phyloP scores from a whole-genome alignment of 1,284 basidiomycete genomes.

The Fomes fomentarius region DNA sequence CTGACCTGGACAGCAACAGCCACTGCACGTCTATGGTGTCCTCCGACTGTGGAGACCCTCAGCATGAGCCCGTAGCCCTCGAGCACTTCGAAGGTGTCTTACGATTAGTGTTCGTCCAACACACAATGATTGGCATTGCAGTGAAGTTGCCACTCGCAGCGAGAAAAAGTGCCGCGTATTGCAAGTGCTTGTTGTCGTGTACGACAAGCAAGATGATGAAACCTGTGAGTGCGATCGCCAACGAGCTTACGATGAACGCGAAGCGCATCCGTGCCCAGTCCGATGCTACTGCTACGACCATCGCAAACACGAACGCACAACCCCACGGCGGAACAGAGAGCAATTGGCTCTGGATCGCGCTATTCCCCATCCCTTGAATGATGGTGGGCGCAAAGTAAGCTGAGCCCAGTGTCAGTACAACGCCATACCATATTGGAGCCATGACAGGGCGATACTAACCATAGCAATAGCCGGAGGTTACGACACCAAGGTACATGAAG shows the following conservation, averaged over 20 bases:
- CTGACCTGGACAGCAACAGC: slow-evolving; percentile 36
- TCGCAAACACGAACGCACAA: slow-evolving; percentile 35
- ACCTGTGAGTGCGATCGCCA: slow-evolving; percentile 30
- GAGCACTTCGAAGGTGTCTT: slow-evolving; percentile 2
- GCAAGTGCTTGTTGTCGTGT: slow-evolving; percentile 31
- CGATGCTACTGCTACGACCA: slow-evolving; percentile 31
- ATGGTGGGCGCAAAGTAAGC: slow-evolving; percentile 39
- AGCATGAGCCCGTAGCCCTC: too few species aligned
- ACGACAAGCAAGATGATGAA: slow-evolving; percentile 34
- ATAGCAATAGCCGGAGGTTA: slow-evolving; percentile 35
- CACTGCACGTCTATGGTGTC: slow-evolving; percentile 32
- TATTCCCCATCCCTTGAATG: slow-evolving; percentile 45
- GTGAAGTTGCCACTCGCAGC: slow-evolving; percentile 35
- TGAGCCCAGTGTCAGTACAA: slow-evolving; percentile 6
- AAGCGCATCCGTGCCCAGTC: slow-evolving; percentile 32
- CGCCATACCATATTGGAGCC: too few species aligned
- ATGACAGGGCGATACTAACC: too few species aligned
- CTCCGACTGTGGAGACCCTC: slow-evolving; percentile 25
- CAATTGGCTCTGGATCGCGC: slow-evolving; percentile 48
- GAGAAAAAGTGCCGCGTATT: slow-evolving; percentile 38
- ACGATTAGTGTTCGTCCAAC: slow-evolving; percentile 39
- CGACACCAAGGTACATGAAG: slow-evolving; percentile 37
- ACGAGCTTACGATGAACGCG: slow-evolving; percentile 30
- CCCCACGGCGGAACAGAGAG: slow-evolving; percentile 56
- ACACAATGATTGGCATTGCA: slow-evolving; percentile 36